Conservation (phyloP, 306 rosid species). For the Delonix regia region DNA sequence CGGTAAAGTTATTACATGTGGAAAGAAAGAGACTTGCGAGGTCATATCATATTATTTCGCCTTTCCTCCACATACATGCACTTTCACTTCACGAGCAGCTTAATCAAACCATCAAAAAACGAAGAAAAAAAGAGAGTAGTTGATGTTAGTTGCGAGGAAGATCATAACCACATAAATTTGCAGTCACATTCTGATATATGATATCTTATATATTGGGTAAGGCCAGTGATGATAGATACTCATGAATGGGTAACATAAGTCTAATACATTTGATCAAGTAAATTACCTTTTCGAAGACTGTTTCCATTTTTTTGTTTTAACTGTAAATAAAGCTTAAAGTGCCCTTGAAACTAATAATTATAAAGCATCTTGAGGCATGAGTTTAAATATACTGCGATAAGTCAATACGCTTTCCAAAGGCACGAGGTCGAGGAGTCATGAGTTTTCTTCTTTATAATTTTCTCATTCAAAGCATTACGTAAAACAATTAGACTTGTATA, state of each 20-base stretch:
- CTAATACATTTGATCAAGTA: neutral
- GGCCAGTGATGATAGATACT: slow-evolving; percentile 2
- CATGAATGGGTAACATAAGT: neutral
- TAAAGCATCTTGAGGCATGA: neutral
- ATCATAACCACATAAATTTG: slow-evolving; percentile 32
- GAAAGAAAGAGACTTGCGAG: slow-evolving; percentile 34
- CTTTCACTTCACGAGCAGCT: slow-evolving; percentile 54
- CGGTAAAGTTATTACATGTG: slow-evolving; percentile 25
- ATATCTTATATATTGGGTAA: neutral
- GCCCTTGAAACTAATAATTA: neutral
- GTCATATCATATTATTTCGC: neutral
- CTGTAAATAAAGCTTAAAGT: no score
- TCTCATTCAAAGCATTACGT: neutral
- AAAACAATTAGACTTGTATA: no score
- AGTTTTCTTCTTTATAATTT: neutral
- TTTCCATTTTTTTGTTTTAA: no score
- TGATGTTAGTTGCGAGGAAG: slow-evolving; percentile 27
- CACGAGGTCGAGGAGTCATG: neutral
- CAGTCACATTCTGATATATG: neutral
- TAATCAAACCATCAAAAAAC: slow-evolving; percentile 25
- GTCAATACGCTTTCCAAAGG: neutral
- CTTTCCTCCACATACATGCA: slow-evolving; percentile 42
- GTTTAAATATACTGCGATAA: neutral
- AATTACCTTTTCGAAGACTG: neutral
- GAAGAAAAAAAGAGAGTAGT: neutral